Conservation (phyloP, 2,329 filamentous ascomycete genomes). For the Alternaria sp. region DNA sequence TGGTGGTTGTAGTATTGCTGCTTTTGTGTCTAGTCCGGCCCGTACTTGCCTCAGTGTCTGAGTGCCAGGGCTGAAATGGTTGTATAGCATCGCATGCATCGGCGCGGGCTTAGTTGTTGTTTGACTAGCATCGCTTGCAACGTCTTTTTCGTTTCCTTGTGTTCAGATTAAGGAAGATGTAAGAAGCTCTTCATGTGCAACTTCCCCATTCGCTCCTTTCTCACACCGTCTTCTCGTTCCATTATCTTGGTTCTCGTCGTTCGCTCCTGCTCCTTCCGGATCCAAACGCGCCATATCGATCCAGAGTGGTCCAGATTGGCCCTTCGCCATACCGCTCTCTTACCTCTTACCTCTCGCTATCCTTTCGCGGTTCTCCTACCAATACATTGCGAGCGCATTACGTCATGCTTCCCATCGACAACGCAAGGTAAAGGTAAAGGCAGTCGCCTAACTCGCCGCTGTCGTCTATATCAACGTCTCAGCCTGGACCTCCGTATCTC, state of each 20-base stretch:
- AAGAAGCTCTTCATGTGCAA: not conserved
- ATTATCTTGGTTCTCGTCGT: not conserved
- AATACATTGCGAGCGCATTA: not conserved
- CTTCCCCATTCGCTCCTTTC: accelerated
- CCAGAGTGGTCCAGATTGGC: accelerated
- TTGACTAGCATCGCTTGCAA: not conserved
- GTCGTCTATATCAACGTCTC: not conserved
- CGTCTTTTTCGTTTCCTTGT: not conserved
- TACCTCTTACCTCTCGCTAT: not conserved
- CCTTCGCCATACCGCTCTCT: not conserved
- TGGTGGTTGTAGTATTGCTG: not conserved
- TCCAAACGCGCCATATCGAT: not conserved
- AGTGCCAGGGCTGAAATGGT: not conserved
- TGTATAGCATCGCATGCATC: not conserved
- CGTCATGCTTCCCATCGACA: not conserved
- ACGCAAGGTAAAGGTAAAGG: not conserved
- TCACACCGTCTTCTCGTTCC: not conserved
- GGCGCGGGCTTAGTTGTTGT: not conserved
- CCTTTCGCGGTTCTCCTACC: not conserved
- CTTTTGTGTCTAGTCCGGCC: too few species aligned
- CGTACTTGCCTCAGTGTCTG: too few species aligned
- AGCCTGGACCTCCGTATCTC: not conserved
- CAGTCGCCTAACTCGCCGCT: not conserved
- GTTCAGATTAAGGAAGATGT: not conserved
- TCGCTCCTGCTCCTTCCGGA: not conserved